phyloP scores from a whole-genome alignment of 2,329 filamentous ascomycete species.

The Fusarium mangiferae region DNA sequence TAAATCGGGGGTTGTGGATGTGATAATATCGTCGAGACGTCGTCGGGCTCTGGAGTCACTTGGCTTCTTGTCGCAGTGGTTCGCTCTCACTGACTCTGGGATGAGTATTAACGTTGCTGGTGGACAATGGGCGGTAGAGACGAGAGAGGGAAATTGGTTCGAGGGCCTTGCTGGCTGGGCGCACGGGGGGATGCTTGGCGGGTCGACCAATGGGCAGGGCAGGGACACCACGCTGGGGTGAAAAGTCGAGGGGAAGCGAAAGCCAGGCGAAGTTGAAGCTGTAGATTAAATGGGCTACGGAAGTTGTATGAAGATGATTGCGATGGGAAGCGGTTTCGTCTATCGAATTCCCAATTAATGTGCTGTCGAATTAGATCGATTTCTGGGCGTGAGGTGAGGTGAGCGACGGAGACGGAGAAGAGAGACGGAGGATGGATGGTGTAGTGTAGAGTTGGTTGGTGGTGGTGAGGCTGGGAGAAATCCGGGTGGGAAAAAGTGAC shows the following conservation, averaged over 20 bases:
- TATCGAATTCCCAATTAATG: conserved; percentile 23
- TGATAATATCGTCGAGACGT: conserved; percentile 18
- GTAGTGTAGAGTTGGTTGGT: neutral
- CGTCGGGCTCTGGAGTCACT: conserved; percentile 17
- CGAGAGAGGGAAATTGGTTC: conserved; percentile 44
- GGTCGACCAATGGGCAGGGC: conserved; percentile 41
- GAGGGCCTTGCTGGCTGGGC: conserved; percentile 41
- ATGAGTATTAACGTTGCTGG: conserved; percentile 25
- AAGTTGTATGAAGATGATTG: conserved; percentile 37
- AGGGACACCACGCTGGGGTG: conserved; percentile 34
- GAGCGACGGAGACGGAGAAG: conserved; percentile 17
- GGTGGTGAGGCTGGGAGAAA: conserved; percentile 43
- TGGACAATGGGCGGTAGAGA: conserved; percentile 35
- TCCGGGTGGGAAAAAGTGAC: conserved; percentile 35
- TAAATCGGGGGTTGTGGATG: conserved; percentile 25
- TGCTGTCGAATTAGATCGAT: conserved; percentile 19
- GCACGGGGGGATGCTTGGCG: conserved; percentile 43
- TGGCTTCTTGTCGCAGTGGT: conserved; percentile 4
- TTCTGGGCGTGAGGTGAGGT: conserved; percentile 20
- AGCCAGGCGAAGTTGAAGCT: neutral
- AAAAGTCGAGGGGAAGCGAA: conserved; percentile 19
- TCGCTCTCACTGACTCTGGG: conserved; percentile 27
- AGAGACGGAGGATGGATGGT: conserved; percentile 8
- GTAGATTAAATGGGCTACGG: conserved; percentile 13
- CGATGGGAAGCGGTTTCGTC: conserved; percentile 16